phyloP scores from a whole-genome alignment of 129 eudicot genomes.

The carrot (Daucus carota) region DH1_v3.0 NC_030389.2:42045001-42045500 shows the following conservation, averaged over 20 bases:
- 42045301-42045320: conserved; percentile 15
- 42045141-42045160: neutral
- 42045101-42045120: too few species aligned
- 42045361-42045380: neutral
- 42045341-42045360: neutral
- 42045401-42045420: too few species aligned
- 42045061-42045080: too few species aligned
- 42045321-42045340: neutral
- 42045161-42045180: conserved; percentile 7
- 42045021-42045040: too few species aligned
- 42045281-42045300: conserved; percentile 17
- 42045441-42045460: neutral
- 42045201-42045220: conserved; percentile 20
- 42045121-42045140: too few species aligned
- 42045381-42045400: too few species aligned
- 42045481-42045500: neutral
- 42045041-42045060: too few species aligned
- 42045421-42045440: too few species aligned
- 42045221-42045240: conserved; percentile 21
- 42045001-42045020: too few species aligned
- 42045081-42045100: too few species aligned
- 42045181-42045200: conserved; percentile 39
- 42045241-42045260: conserved; percentile 40
- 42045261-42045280: conserved; percentile 23
- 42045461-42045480: neutral